phyloP scores from a whole-genome alignment of 2,329 filamentous ascomycete genomes.

The Fusarium protoensiforme region DNA sequence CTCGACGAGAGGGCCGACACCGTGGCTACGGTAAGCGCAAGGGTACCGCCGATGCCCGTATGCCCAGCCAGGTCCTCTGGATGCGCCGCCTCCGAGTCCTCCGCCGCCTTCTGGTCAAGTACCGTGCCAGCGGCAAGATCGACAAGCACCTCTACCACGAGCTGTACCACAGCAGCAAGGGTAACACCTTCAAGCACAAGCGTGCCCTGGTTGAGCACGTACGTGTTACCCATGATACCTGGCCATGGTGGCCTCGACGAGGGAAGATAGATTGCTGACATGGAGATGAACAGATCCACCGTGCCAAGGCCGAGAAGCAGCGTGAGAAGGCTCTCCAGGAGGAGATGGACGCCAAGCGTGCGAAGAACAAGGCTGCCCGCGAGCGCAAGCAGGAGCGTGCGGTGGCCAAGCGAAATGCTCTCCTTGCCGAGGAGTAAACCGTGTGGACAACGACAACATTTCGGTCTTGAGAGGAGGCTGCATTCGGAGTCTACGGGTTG shows the following conservation, averaged over 20 bases:
- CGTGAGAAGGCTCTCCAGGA: slow-evolving; percentile 97
- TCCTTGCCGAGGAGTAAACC: slow-evolving; percentile 74
- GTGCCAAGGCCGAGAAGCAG: slow-evolving; percentile 99
- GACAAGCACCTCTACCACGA: slow-evolving; percentile 99
- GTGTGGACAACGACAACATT: slow-evolving; percentile 57
- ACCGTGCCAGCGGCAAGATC: slow-evolving; percentile 99
- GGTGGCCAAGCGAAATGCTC: slow-evolving; percentile 87
- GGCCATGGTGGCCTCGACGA: neutral
- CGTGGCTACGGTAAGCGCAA: slow-evolving; percentile 99
- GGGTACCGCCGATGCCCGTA: slow-evolving; percentile 99
- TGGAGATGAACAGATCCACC: slow-evolving; percentile 82
- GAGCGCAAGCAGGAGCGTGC: slow-evolving; percentile 97
- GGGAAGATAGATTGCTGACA: slow-evolving; percentile 26
- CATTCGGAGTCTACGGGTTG: slow-evolving; percentile 71
- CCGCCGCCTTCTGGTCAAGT: slow-evolving; percentile 98
- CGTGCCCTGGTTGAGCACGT: slow-evolving; percentile 99
- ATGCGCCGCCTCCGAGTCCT: slow-evolving; percentile 99
- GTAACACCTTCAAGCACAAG: slow-evolving; percentile 99
- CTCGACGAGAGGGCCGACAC: slow-evolving; percentile 95
- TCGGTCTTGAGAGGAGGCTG: slow-evolving; percentile 65
- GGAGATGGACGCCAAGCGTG: slow-evolving; percentile 99
- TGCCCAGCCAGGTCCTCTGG: slow-evolving; percentile 98
- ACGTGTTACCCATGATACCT: slow-evolving; percentile 62
- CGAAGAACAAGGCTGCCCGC: slow-evolving; percentile 99
- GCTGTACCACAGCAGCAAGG: slow-evolving; percentile 99